Evolutionary conservation across 164 flowering plant genomes (phyloP), one percentile per base, ranked within the genome.

Genomic region (Taxillus chinensis): DNA sequence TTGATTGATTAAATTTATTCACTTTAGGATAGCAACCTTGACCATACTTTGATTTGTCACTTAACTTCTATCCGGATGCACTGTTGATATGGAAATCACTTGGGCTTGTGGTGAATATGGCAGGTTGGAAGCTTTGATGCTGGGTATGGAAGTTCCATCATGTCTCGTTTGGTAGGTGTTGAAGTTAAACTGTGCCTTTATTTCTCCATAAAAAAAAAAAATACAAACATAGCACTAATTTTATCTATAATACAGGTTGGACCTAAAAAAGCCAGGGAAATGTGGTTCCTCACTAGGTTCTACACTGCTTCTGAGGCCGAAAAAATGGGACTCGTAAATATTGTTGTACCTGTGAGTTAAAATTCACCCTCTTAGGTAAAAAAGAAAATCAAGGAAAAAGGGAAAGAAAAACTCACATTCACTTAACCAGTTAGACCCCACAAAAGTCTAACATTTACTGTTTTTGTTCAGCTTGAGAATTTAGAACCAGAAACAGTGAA

Each of bases 91-190:
- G 27, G 27, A 27, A 27, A 27, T 27, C 27, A 27, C 27, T 27
- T 43, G 2, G 2, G 40, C 39, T 2, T 6, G 52, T 27, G 15
- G 38, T 42, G n/a, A 13, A 11, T 54, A 60, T 75, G 66, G 59
- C 76, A 92, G 98, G 97, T 93, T 55, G 98, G 98, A 75, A 93
- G 98, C 74, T 93, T 93, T 73, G 98, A 93, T 81, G 97, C 96
- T 67, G 98, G 98, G 41, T 93, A 90, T 81, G 97, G 98, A 64
- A 80, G 95, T 77, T 88, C 96, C 59, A 85, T 88, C 65, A 88
- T 93, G 98, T 80, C 96, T 38, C 93, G 98, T 41, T 73, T 93
- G 96, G 98, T 92, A 72, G 80, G 86, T 63, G 37, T 39, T 45
- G 17, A 51, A 16, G 8, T 7, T 71, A 2, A 11, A 58, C 3